phyloP scores from a whole-genome alignment of 371 early-diverging fungal species.

The Haplosporangium sp. region DNA sequence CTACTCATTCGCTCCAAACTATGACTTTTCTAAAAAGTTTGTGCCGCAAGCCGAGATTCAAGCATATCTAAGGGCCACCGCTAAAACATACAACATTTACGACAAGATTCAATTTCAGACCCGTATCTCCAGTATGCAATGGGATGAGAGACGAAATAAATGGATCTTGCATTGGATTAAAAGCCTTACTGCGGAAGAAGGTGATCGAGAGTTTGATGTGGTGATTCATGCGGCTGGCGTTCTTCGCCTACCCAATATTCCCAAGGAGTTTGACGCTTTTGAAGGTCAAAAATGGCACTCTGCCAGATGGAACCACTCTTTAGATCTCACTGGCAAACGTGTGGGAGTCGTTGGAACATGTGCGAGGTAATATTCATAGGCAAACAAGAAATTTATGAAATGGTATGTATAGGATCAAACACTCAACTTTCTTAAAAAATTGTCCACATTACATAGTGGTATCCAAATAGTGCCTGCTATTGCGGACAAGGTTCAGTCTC shows the following conservation, averaged over 20 bases:
- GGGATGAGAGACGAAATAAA: conserved; percentile 39
- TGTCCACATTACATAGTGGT: conserved; percentile 12
- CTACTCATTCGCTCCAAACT: conserved; percentile 54
- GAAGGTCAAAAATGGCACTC: conserved; percentile 45
- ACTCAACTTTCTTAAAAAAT: not conserved
- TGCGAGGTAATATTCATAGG: conserved; percentile 36
- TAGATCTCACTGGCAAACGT: conserved; percentile 42
- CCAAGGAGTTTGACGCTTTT: conserved; percentile 47
- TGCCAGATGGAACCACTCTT: conserved; percentile 44
- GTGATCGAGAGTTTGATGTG: conserved; percentile 26
- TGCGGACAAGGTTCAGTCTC: conserved; percentile 31
- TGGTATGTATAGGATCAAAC: not conserved
- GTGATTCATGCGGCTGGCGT: conserved; percentile 33
- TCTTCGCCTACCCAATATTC: conserved; percentile 36
- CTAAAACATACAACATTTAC: conserved; percentile 46
- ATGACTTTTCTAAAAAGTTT: conserved; percentile 36
- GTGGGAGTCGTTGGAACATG: conserved; percentile 44
- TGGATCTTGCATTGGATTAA: conserved; percentile 46
- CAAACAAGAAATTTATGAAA: not conserved
- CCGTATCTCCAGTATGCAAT: conserved; percentile 32
- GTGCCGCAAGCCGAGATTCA: conserved; percentile 31
- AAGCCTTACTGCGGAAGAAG: conserved; percentile 6
- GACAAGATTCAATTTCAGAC: conserved; percentile 45
- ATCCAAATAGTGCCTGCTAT: conserved; percentile 43
- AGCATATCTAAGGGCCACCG: conserved; percentile 31